Percentiles rank a stretch among this genome's conserved stretches.
phyloP scores from a whole-genome alignment of 1,139 yeast genomes.

The Scheffersomyces segobiensis region DNA sequence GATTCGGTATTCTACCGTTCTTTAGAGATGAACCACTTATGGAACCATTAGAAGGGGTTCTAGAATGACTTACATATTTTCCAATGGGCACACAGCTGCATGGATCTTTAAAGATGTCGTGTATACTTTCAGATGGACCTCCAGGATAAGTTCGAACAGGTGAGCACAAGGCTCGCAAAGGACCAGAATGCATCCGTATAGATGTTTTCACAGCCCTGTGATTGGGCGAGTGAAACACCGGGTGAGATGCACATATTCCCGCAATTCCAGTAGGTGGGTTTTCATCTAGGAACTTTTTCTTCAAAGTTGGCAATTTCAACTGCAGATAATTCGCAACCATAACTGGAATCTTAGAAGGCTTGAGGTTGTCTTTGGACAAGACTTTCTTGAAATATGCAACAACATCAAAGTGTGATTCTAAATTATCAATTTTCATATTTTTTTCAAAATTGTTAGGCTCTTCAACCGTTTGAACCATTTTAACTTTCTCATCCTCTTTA shows the following conservation, averaged over 20 bases:
- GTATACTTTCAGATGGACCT: background rate
- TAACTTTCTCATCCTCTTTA: background rate
- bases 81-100: background rate
- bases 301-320: conserved; percentile 24
- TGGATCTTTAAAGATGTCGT: background rate
- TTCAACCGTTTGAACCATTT: too few relatives aligned
- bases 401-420: conserved; percentile 2
- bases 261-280: conserved; percentile 25
- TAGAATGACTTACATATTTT: background rate
- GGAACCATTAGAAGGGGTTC: conserved; percentile 1
- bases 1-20: background rate
- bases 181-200: background rate
- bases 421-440: background rate
- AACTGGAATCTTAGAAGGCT: conserved; percentile 26
- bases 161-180: background rate
- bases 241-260: conserved; percentile 31
- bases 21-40: background rate
- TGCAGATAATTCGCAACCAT: conserved; percentile 24
- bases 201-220: conserved; percentile 3
- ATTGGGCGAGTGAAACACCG: conserved; percentile 30
- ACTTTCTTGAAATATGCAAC: conserved; percentile 2
- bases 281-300: conserved; percentile 16
- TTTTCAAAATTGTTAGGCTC: background rate
- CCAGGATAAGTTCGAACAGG: background rate
- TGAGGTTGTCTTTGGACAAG: conserved; percentile 2